Evolutionary conservation across 352 stramenopile genomes (phyloP).

Genomic region (Thraustochytrium striatum): DNA sequence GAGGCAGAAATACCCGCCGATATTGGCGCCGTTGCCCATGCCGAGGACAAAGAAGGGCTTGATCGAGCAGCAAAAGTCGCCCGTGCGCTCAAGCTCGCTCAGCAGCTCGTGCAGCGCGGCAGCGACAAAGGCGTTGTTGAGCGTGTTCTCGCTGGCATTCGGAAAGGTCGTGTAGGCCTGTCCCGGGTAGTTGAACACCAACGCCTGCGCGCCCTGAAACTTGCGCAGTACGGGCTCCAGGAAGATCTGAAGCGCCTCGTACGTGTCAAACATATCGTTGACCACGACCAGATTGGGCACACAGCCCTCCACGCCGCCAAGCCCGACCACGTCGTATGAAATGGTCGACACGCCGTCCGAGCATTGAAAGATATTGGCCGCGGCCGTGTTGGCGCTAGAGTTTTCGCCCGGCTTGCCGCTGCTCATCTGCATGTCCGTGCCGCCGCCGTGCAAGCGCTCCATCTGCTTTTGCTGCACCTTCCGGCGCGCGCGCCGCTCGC

Average conservation of each 20-base stretch:
- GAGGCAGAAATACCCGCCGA: slow-evolving; percentile 68
- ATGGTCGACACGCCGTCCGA: slow-evolving; percentile 62
- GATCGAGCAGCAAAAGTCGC: slow-evolving; percentile 64
- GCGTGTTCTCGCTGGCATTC: slow-evolving; percentile 1
- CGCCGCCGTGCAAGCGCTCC: slow-evolving; percentile 39
- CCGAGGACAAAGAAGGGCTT: slow-evolving; percentile 77
- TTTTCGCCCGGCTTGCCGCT: background rate
- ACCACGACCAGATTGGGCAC: slow-evolving; percentile 82
- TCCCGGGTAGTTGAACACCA: slow-evolving; percentile 84
- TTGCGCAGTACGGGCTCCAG: slow-evolving; percentile 71
- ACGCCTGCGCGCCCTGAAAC: slow-evolving; percentile 70
- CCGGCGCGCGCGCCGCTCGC: slow-evolving; percentile 44
- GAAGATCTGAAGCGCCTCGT: slow-evolving; percentile 78
- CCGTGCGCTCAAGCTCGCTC: slow-evolving; percentile 65
- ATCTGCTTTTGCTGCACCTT: slow-evolving; percentile 54
- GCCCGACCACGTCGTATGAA: slow-evolving; percentile 71
- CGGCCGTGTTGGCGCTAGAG: slow-evolving; percentile 29
- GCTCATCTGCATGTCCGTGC: background rate
- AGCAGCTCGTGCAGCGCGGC: slow-evolving; percentile 76
- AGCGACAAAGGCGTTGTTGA: slow-evolving; percentile 78
- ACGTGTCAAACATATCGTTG: slow-evolving; percentile 86
- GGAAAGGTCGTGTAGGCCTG: slow-evolving; percentile 73
- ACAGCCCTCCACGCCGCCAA: slow-evolving; percentile 60
- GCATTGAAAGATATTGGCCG: slow-evolving; percentile 29
- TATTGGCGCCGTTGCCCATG: slow-evolving; percentile 78